A percentile compares a stretch with the other conserved stretches of the same genome.
phyloP scores from a whole-genome alignment of 495 filamentous ascomycete species.

The Penicillium simplicissimum region DNA sequence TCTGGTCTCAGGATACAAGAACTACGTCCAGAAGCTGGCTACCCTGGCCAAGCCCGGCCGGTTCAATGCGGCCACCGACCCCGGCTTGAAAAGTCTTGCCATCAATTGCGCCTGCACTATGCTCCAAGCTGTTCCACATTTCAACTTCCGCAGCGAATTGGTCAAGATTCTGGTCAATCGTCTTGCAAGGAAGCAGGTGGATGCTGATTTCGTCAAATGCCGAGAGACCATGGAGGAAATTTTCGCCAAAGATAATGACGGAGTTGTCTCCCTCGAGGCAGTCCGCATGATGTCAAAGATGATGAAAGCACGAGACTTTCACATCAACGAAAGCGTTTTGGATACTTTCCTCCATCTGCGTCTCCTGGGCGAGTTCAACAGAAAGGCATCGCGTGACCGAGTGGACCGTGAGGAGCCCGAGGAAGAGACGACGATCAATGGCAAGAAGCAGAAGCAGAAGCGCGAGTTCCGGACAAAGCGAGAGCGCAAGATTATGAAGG shows the following conservation, averaged over 20 bases:
- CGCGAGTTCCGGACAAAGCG: constrained; percentile 75
- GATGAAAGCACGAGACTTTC: constrained; percentile 84
- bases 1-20: constrained; percentile 76
- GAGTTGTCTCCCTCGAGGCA: constrained; percentile 80
- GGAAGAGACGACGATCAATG: constrained; percentile 33
- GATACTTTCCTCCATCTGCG: constrained; percentile 91
- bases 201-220: constrained; percentile 76
- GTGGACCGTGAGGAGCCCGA: constrained; percentile 59
- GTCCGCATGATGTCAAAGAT: constrained; percentile 85
- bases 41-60: constrained; percentile 56
- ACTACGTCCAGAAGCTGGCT: constrained; percentile 73
- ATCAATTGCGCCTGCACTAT: constrained; percentile 82
- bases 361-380: constrained; percentile 79
- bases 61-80: constrained; percentile 31
- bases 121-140: constrained; percentile 81
- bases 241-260: constrained; percentile 86
- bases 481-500: constrained; percentile 71
- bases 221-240: constrained; percentile 75
- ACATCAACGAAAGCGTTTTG: constrained; percentile 78
- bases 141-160: constrained; percentile 90
- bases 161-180: constrained; percentile 84
- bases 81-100: constrained; percentile 64
- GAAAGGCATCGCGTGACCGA: constrained; percentile 73
- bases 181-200: constrained; percentile 65
- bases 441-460: constrained; percentile 72